Conservation (phyloP, 164 flowering plant genomes). For the Aristolochia californica region DNA sequence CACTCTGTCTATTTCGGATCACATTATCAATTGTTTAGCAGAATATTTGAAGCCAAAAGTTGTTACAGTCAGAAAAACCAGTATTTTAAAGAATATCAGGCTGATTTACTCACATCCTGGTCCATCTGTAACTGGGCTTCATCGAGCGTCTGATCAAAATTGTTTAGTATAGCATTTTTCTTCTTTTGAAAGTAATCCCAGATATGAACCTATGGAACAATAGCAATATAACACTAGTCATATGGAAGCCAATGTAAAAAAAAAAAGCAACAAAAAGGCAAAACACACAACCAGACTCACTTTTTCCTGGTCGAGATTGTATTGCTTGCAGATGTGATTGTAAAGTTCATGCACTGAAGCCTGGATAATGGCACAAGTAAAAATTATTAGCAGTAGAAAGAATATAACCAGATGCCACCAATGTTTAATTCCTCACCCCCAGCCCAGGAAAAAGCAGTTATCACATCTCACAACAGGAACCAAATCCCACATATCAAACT, state of each 20-base stretch:
- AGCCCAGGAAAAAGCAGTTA: background rate
- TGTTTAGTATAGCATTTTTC: constrained; percentile 26
- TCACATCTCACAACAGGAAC: no score
- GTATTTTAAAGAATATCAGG: background rate
- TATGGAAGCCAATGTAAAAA: background rate
- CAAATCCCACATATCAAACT: no score
- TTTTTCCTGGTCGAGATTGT: constrained; percentile 45
- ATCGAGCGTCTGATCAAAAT: constrained; percentile 44
- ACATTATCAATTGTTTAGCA: no score
- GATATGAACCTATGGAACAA: constrained; percentile 38
- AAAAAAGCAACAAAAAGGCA: background rate
- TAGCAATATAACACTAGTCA: background rate
- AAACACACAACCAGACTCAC: constrained; percentile 18
- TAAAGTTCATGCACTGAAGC: constrained; percentile 58
- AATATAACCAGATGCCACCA: no score
- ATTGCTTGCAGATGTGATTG: constrained; percentile 38
- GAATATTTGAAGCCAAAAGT: no score
- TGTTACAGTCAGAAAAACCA: background rate
- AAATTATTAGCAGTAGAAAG: background rate
- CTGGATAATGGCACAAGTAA: constrained; percentile 27
- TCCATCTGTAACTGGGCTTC: constrained; percentile 75
- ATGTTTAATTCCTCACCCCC: no score
- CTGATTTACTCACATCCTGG: constrained; percentile 63
- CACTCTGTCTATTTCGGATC: no score
- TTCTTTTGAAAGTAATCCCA: constrained; percentile 77